Evolutionary conservation across 2,329 filamentous ascomycete species (phyloP).

Genomic region (Fusarium buharicum): DNA sequence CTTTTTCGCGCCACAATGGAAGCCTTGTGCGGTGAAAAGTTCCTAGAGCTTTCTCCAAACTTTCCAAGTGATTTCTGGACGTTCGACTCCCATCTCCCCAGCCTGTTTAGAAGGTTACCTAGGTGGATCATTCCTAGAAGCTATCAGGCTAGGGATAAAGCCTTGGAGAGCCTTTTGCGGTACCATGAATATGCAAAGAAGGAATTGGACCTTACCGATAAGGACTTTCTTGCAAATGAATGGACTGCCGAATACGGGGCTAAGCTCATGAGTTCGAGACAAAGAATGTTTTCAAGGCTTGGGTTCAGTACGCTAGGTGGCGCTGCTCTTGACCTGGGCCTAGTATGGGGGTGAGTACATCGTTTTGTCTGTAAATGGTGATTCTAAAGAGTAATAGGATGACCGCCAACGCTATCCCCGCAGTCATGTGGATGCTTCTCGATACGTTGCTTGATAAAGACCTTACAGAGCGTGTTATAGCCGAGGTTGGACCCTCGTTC

Average conservation of each 20-base stretch:
- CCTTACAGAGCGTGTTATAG: constrained; percentile 17
- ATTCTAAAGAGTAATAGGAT: background rate
- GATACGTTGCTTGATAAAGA: constrained; percentile 21
- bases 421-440: constrained; percentile 38
- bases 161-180: constrained; percentile 11
- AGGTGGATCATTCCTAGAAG: constrained; percentile 30
- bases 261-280: constrained; percentile 44
- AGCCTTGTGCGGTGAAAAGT: constrained; percentile 24
- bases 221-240: constrained; percentile 15
- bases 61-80: constrained; percentile 36
- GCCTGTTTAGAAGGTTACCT: constrained; percentile 33
- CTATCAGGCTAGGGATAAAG: constrained; percentile 30
- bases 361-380: fast-evolving
- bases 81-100: constrained; percentile 34
- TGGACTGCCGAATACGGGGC: constrained; percentile 42
- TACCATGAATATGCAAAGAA: constrained; percentile 26
- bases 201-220: constrained; percentile 10
- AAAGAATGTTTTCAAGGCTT: constrained; percentile 24
- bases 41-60: constrained; percentile 24
- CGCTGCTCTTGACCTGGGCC: constrained; percentile 38
- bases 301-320: constrained; percentile 24
- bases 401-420: constrained; percentile 40
- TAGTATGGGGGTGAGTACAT: constrained; percentile 38
- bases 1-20: constrained; percentile 18
- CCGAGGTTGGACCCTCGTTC: constrained; percentile 32